phyloP scores from a whole-genome alignment of 2,329 filamentous ascomycete species.

The Aspergillus ruber region DNA sequence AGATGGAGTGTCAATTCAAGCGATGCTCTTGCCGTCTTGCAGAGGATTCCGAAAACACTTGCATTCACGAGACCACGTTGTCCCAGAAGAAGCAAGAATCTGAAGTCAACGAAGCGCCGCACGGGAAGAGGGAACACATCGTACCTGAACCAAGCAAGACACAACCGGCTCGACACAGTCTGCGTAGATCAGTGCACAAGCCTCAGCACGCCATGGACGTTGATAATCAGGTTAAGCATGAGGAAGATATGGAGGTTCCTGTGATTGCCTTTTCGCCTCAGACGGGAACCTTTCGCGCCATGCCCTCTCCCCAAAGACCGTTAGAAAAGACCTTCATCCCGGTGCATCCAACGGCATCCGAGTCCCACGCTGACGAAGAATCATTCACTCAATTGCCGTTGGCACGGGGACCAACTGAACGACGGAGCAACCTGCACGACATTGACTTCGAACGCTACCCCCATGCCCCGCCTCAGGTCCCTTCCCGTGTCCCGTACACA shows the following conservation, averaged over 20 bases:
- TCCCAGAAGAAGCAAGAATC: not conserved
- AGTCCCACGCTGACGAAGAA: conserved; percentile 4
- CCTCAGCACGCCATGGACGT: conserved; percentile 7
- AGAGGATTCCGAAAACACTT: conserved; percentile 34
- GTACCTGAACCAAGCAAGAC: not conserved
- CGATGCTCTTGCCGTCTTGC: conserved; percentile 43
- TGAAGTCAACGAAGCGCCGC: conserved; percentile 1
- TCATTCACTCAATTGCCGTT: not conserved
- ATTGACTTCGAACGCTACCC: not conserved
- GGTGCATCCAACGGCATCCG: conserved; percentile 5
- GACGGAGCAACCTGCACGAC: not conserved
- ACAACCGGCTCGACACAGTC: not conserved
- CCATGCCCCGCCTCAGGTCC: not conserved
- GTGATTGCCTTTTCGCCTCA: conserved; percentile 38
- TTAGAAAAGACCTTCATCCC: conserved; percentile 13
- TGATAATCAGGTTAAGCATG: conserved; percentile 5
- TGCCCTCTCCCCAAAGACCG: conserved; percentile 30
- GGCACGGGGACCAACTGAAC: not conserved
- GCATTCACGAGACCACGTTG: conserved; percentile 26
- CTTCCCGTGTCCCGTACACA: not conserved
- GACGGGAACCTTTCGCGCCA: conserved; percentile 38
- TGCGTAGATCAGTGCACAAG: not conserved
- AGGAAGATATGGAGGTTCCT: conserved; percentile 24
- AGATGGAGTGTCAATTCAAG: conserved; percentile 45
- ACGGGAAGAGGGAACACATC: not conserved